A percentile compares a stretch with the other conserved stretches of the same genome.
Evolutionary conservation across 805 yeast genomes (phyloP).

Genomic region (Wickerhamiella parazyma): DNA sequence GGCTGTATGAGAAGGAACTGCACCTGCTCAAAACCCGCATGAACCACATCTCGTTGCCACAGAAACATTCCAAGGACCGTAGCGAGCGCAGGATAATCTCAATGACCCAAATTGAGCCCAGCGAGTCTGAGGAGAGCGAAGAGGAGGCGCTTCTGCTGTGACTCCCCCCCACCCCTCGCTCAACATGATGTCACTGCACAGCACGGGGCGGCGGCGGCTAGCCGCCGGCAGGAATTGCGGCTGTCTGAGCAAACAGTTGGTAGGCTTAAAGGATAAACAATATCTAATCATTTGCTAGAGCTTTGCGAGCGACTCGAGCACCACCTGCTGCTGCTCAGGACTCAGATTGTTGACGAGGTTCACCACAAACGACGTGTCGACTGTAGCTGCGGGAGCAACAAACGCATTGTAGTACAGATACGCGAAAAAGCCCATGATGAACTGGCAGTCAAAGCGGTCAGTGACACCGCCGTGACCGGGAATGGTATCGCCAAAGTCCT

Average conservation of each 20-base stretch:
- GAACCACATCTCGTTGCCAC: constrained; percentile 16
- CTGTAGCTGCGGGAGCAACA: constrained; percentile 25
- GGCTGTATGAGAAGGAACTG: constrained; percentile 31
- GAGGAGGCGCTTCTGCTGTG: constrained; percentile 3
- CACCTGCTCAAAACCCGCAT: constrained; percentile 25
- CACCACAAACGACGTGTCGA: not conserved
- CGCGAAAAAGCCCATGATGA: constrained; percentile 91
- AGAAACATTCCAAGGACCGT: not conserved
- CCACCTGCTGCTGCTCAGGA: not conserved
- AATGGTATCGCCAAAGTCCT: constrained; percentile 95
- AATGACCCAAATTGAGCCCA: not conserved
- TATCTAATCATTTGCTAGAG: no score
- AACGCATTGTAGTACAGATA: constrained; percentile 89
- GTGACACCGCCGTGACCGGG: constrained; percentile 99
- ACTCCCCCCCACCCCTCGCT: not conserved
- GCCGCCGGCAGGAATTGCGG: no score
- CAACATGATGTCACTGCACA: no score
- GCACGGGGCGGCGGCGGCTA: no score
- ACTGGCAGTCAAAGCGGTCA: constrained; percentile 95
- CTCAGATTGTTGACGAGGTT: not conserved
- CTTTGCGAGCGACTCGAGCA: not conserved
- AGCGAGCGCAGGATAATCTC: constrained; percentile 2
- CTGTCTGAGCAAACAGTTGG: no score
- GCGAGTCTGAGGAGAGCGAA: constrained; percentile 1
- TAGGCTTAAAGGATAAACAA: no score